Percentiles rank a stretch among this genome's conserved stretches.
phyloP scores from a whole-genome alignment of 306 rosid species.

The Hippophae tibetana region DNA sequence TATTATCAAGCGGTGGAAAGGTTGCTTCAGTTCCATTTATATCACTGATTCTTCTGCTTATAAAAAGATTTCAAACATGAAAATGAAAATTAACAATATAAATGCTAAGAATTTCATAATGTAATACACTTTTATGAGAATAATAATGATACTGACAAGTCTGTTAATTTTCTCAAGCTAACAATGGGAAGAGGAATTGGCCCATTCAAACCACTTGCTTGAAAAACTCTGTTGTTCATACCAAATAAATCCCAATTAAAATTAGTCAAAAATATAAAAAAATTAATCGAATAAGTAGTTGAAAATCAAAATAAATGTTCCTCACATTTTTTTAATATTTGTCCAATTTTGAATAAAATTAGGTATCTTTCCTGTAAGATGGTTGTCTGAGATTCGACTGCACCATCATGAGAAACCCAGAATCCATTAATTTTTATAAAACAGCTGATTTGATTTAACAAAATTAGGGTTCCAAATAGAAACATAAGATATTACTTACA shows the following conservation, averaged over 20 bases:
- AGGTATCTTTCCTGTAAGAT: constrained; percentile 51
- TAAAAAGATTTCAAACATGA: constrained; percentile 8
- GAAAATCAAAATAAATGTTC: not conserved
- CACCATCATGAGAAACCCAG: constrained; percentile 7
- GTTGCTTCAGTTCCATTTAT: constrained; percentile 41
- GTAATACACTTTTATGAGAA: not conserved
- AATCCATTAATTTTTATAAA: not conserved
- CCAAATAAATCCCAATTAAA: constrained; percentile 1
- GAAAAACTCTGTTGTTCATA: constrained; percentile 33
- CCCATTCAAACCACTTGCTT: constrained; percentile 75
- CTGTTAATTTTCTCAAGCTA: constrained; percentile 26
- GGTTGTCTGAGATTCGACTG: constrained; percentile 58
- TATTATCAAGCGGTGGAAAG: constrained; percentile 37
- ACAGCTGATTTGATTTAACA: not conserved
- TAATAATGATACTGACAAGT: constrained; percentile 42
- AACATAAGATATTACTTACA: constrained; percentile 36
- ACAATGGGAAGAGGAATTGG: constrained; percentile 59
- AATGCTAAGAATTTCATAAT: not conserved
- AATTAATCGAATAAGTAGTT: not conserved
- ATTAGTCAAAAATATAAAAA: constrained; percentile 2
- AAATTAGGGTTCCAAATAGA: not conserved
- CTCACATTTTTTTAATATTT: constrained; percentile 40
- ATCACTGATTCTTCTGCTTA: constrained; percentile 69
- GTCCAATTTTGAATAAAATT: constrained; percentile 47
- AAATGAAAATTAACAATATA: not conserved